Conservation (phyloP, 2,329 filamentous ascomycete species). For the Calonectria ilicicola region DNA sequence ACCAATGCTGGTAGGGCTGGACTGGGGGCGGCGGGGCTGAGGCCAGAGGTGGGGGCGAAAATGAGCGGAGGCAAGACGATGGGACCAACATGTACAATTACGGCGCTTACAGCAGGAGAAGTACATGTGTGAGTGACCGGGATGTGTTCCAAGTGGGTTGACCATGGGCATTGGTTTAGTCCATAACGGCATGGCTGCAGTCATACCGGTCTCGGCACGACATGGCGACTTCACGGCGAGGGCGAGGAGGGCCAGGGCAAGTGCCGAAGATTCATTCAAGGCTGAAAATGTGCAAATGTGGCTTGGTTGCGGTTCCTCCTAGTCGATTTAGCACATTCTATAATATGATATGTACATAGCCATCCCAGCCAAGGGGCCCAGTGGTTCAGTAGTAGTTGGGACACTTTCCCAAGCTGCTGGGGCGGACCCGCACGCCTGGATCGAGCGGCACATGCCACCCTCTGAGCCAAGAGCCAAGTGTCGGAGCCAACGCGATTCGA, state of each 20-base stretch:
- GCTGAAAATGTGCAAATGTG: not conserved
- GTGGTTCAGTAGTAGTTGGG: not conserved
- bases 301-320: not conserved
- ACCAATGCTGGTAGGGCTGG: slow-evolving; percentile 39
- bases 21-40: slow-evolving; percentile 32
- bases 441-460: slow-evolving; percentile 9
- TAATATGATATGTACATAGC: not conserved
- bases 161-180: not conserved
- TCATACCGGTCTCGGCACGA: not conserved
- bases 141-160: not conserved
- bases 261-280: not conserved
- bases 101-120: slow-evolving; percentile 1
- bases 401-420: not conserved
- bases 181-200: not conserved
- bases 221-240: not conserved
- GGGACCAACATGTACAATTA: not conserved
- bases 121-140: not conserved
- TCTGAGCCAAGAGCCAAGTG: not conserved
- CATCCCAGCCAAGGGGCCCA: not conserved
- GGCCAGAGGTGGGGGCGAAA: slow-evolving; percentile 33
- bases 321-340: not conserved
- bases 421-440: slow-evolving; percentile 8
- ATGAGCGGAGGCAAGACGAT: not conserved
- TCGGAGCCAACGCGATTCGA: not conserved
- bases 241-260: no score